Evolutionary conservation across 306 rosid species (phyloP).

Genomic region (Cucumis melo): DNA sequence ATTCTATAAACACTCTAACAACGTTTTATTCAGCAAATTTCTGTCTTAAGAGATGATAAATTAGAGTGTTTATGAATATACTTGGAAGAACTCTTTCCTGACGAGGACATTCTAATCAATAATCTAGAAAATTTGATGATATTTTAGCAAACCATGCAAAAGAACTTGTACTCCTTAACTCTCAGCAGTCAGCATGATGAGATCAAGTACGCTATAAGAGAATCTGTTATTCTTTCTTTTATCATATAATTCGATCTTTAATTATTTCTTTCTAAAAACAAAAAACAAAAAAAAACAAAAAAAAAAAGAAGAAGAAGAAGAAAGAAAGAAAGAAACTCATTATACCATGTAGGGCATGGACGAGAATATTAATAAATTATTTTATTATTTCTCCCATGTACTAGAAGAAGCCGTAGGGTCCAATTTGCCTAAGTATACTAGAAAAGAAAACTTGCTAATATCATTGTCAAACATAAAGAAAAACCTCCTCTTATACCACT

Average conservation of each 20-base stretch:
- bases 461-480: too few relatives aligned
- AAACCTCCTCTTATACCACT: neutral
- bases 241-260: neutral
- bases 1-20: too few relatives aligned
- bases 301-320: too few relatives aligned
- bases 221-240: neutral
- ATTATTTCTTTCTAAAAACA: too few relatives aligned
- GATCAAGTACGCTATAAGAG: neutral
- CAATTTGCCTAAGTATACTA: neutral
- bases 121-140: neutral
- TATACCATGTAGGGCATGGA: neutral
- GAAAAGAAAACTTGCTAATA: too few relatives aligned
- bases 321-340: neutral
- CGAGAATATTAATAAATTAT: neutral
- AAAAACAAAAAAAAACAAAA: neutral
- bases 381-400: neutral
- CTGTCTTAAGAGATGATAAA: too few relatives aligned
- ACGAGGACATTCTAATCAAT: neutral
- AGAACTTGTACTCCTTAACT: neutral
- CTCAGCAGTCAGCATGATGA: neutral
- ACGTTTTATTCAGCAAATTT: too few relatives aligned
- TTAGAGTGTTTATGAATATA: too few relatives aligned
- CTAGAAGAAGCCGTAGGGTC: neutral
- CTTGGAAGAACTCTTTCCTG: too few relatives aligned
- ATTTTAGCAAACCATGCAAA: neutral